A percentile compares a stretch with the other conserved stretches of the same genome.
phyloP scores from a whole-genome alignment of 1,139 yeast genomes.

The Zhuliangozyma blackwelliae region DNA sequence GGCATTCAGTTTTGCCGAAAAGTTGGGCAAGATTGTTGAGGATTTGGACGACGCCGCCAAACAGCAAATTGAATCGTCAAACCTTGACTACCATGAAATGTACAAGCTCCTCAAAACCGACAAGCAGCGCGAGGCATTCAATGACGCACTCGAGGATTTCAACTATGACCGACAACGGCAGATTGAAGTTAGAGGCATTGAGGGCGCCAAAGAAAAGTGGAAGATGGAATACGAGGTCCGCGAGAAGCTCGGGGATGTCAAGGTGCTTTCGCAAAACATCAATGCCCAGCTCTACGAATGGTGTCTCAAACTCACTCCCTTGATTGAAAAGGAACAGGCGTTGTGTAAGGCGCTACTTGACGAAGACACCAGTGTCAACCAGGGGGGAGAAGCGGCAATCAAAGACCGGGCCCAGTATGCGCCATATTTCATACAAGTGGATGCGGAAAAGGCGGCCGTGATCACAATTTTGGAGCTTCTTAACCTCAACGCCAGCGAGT shows the following conservation, averaged over 20 bases:
- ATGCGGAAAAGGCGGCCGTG: slow-evolving; percentile 78
- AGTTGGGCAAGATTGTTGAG: slow-evolving; percentile 30
- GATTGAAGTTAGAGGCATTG: slow-evolving; percentile 74
- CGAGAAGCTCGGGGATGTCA: slow-evolving; percentile 57
- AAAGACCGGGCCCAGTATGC: slow-evolving; percentile 65
- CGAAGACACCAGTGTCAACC: slow-evolving; percentile 3
- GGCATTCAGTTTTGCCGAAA: slow-evolving; percentile 10
- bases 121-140: slow-evolving; percentile 55
- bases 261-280: slow-evolving; percentile 50
- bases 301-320: slow-evolving; percentile 65
- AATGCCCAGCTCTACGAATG: slow-evolving; percentile 80
- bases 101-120: slow-evolving; percentile 48
- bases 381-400: slow-evolving; percentile 17
- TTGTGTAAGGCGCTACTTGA: slow-evolving; percentile 38
- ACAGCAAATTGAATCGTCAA: slow-evolving; percentile 5
- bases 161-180: slow-evolving; percentile 73
- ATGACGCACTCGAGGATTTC: slow-evolving; percentile 59
- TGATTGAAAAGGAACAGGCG: slow-evolving; percentile 60
- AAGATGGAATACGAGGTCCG: slow-evolving; percentile 73
- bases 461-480: slow-evolving; percentile 79
- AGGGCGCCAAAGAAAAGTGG: slow-evolving; percentile 89
- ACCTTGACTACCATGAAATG: slow-evolving; percentile 58
- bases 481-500: slow-evolving; percentile 69
- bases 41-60: slow-evolving; percentile 29
- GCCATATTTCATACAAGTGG: slow-evolving; percentile 68